Base-by-base conservation (phyloP, 495 filamentous ascomycete genomes). In the Podospora appendiculata region DNA sequence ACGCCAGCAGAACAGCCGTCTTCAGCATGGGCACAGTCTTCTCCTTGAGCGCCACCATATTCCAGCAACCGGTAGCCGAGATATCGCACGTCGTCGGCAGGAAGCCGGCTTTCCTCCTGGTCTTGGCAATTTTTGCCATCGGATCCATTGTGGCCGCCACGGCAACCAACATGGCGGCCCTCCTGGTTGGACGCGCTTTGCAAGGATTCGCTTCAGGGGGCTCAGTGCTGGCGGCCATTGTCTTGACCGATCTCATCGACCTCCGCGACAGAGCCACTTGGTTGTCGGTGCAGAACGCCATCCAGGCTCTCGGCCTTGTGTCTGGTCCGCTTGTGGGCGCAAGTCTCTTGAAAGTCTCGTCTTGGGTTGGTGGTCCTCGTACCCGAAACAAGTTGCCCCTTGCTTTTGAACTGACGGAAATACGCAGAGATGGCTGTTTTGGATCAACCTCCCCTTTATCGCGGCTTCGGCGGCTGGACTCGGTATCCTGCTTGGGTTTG, bases 141-240 rank as follows among this genome's bases (percentile, higher is more conserved):
- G 85, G 85, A 0, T 77, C 82, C 4, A 74, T 85, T 2, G 62
- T 85, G n/a, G 78, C 78, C 41, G 80, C 72, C 4, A 68, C 80
- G 6, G 78, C 83, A 1, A 71, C 78, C 48, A 74, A 76, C 57
- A 80, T 89, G 44, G 67, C 70, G 1, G 62, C 76, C n/a, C 72
- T 90, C 41, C 72, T 89, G 14, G 66, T 82, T 38, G 85, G 86
- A 6, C 77, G 87, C 18, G 69, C 75, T 1, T 67, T 89, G 17
- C 87, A 89, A 48, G 87, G 87, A 9, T 70, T 87, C 33, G 87
- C 85, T 9, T 83, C 81, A 11, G 85, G 86, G 12, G 86, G 85
- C 1, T 74, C 82, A 36, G 73, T 73, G 6, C 63, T 88, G 16
- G 83, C 79, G 2, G 79, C 84, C 52, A 78, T 89, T 33, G 60